Evolutionary conservation across 495 filamentous ascomycete species (phyloP).

Genomic region (Trichocladium uniseriatum): DNA sequence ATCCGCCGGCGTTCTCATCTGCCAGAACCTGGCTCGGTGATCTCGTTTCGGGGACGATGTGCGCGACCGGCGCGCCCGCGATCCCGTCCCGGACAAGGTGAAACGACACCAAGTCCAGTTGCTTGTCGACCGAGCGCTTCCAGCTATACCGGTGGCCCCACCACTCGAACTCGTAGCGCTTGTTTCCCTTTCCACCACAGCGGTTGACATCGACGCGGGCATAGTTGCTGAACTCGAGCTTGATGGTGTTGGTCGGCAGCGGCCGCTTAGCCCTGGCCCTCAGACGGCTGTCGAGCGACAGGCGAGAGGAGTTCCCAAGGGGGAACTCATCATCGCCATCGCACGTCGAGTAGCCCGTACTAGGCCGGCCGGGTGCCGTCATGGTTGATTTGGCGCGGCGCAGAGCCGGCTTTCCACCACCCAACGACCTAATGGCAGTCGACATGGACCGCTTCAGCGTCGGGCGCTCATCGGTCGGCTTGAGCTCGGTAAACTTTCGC

Average conservation of each 20-base stretch:
- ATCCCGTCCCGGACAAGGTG: constrained; percentile 62
- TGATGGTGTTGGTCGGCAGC: constrained; percentile 60
- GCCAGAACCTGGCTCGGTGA: constrained; percentile 59
- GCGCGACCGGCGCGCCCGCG: constrained; percentile 57
- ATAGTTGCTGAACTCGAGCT: constrained; percentile 95
- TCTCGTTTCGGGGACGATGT: constrained; percentile 74
- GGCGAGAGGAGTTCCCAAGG: constrained; percentile 28
- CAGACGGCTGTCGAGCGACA: constrained; percentile 23
- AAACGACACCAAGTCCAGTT: constrained; percentile 56
- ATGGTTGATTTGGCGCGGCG: constrained; percentile 37
- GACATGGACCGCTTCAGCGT: constrained; percentile 63
- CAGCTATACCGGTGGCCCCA: constrained; percentile 83
- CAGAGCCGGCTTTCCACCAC: constrained; percentile 47
- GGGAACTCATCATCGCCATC: constrained; percentile 40
- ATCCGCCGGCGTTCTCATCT: constrained; percentile 73
- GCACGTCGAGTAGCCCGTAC: constrained; percentile 33
- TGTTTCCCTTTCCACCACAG: constrained; percentile 57
- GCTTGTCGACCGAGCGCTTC: constrained; percentile 61
- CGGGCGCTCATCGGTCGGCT: constrained; percentile 20
- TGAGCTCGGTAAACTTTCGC: constrained; percentile 52
- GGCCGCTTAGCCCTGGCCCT: constrained; percentile 30
- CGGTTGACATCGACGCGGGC: constrained; percentile 80
- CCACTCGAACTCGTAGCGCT: constrained; percentile 85
- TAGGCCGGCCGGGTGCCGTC: constrained; percentile 32
- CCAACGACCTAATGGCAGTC: constrained; percentile 59